Evolutionary conservation across 2,329 filamentous ascomycete species (phyloP), one percentile per base, ranked within the genome.

Genomic region (Colletotrichum plurivorum): DNA sequence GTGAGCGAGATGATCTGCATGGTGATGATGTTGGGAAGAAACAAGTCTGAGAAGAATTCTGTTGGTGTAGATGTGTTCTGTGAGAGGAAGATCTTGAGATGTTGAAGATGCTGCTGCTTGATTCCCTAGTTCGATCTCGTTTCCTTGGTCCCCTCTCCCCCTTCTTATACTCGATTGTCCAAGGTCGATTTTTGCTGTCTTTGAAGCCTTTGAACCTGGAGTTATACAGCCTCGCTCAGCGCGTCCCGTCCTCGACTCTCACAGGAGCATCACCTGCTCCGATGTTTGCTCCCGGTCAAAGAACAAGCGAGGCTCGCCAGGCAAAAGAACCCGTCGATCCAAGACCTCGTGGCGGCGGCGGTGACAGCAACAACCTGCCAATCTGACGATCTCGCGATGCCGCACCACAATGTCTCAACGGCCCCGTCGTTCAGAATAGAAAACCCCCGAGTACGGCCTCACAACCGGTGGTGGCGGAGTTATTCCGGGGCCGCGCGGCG

Each of bases 401-500:
- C 46, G 5, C 22, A 49, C 7, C 16, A 46, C 16, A n/a, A 46
- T 46, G 18, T 46, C 45, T 16, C 18, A 18, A 51, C 48, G 12
- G 48, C 20, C 18, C 5, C 15, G 49, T 52, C 20, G 49, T 22
- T 25, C 22, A 48, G 22, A 15, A 27, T 5, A 27, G 5, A 22
- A 25, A 25, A 25, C 15, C 25, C 13, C 45, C 27, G 39, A 18
- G 12, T 4, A 4, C n/a, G 18, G 15, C 18, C 15, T 49, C 27
- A 25, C 22, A 25, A 18, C n/a, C 27, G 60, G 16, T n/a, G 22
- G 43, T 49, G 48, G 10, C 20, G 39, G 45, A 39, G 18, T 25
- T 67, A 43, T 60, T 49, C 36, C 27, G 18, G 51, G 51, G 56
- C 45, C 56, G 62, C 45, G 67, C 62, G 56, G 62, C 49, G 43